A percentile compares a stretch with the other conserved stretches of the same genome.
Evolutionary conservation across 2,329 filamentous ascomycete genomes (phyloP).

Genomic region (Tolypocladium paradoxum): DNA sequence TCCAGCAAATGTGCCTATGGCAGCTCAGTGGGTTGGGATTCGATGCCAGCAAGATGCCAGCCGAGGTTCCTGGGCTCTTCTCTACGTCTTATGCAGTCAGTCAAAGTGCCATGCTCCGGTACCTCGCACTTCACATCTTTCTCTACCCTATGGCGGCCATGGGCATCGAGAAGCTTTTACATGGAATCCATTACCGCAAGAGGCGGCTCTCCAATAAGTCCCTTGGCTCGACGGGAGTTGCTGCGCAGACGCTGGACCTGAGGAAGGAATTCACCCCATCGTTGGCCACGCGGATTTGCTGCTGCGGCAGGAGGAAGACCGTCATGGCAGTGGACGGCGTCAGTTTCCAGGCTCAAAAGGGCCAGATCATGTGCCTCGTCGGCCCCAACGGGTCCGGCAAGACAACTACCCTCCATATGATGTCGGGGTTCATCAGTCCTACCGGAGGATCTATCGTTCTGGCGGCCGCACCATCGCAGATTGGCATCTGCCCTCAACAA

Average conservation of each 20-base stretch:
- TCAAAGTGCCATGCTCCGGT: conserved; percentile 17
- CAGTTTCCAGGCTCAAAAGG: conserved; percentile 44
- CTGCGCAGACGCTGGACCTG: conserved; percentile 13
- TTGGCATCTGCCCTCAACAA: conserved; percentile 52
- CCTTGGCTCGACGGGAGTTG: conserved; percentile 8
- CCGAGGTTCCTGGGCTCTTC: conserved; percentile 3
- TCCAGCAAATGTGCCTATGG: conserved; percentile 12
- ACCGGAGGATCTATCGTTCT: conserved; percentile 50
- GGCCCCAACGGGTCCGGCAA: conserved; percentile 64
- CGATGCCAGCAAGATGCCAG: conserved; percentile 2
- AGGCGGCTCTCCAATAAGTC: conserved; percentile 13
- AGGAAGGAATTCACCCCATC: conserved; percentile 21
- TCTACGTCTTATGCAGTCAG: conserved; percentile 12
- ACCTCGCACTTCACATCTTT: conserved; percentile 22
- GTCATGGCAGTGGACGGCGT: conserved; percentile 49
- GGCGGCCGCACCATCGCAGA: conserved; percentile 34
- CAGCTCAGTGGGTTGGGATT: conserved; percentile 5
- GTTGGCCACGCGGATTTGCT: conserved; percentile 16
- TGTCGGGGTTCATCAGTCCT: conserved; percentile 52
- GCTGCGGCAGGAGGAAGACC: conserved; percentile 21
- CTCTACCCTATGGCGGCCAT: conserved; percentile 20
- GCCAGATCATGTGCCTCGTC: conserved; percentile 55
- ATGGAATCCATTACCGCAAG: conserved; percentile 23
- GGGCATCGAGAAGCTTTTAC: conserved; percentile 18
- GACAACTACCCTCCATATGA: conserved; percentile 57